phyloP scores from a whole-genome alignment of 768 basidiomycete genomes.

The Leucocoprinus leucothites region DNA sequence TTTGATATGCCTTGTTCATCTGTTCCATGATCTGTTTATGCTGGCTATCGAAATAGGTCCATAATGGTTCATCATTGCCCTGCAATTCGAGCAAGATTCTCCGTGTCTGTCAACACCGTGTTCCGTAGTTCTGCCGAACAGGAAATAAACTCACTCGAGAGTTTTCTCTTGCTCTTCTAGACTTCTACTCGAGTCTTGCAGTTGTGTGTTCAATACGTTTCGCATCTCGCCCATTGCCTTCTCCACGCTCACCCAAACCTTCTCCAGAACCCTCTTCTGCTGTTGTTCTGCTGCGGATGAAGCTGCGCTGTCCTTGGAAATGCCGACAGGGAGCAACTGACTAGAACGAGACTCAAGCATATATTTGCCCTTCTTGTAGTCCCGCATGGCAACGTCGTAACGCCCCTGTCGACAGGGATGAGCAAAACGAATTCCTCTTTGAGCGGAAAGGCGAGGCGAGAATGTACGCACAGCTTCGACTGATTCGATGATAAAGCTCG shows the following conservation, averaged over 20 bases:
- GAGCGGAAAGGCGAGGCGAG: background rate
- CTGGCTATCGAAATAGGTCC: constrained; percentile 94
- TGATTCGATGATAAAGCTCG: constrained; percentile 81
- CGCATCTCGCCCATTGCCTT: constrained; percentile 93
- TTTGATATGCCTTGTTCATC: constrained; percentile 62
- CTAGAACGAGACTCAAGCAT: constrained; percentile 87
- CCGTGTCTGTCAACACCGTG: background rate
- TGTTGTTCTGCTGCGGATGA: constrained; percentile 60
- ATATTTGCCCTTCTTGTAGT: constrained; percentile 96
- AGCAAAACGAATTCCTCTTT: background rate
- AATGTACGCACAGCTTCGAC: constrained; percentile 75
- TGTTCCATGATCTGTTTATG: constrained; percentile 81
- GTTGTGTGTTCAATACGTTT: constrained; percentile 65
- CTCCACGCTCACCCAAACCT: constrained; percentile 94
- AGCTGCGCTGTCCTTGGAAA: constrained; percentile 52
- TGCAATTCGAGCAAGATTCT: constrained; percentile 90
- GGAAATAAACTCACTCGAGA: constrained; percentile 67
- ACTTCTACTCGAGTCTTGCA: constrained; percentile 75
- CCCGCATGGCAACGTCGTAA: constrained; percentile 89
- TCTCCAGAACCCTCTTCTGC: constrained; percentile 90
- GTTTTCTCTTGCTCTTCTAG: constrained; percentile 97
- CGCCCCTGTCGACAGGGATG: constrained; percentile 59
- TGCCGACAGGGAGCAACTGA: constrained; percentile 72
- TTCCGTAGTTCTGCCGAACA: background rate
- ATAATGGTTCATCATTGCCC: constrained; percentile 84